A percentile compares a stretch with the other conserved stretches of the same genome.
These are phyloP conservation scores for Coemansia sp. DNA, from an alignment of 192 early-diverging fungal species.

Conservation along the genomic window DNA sequence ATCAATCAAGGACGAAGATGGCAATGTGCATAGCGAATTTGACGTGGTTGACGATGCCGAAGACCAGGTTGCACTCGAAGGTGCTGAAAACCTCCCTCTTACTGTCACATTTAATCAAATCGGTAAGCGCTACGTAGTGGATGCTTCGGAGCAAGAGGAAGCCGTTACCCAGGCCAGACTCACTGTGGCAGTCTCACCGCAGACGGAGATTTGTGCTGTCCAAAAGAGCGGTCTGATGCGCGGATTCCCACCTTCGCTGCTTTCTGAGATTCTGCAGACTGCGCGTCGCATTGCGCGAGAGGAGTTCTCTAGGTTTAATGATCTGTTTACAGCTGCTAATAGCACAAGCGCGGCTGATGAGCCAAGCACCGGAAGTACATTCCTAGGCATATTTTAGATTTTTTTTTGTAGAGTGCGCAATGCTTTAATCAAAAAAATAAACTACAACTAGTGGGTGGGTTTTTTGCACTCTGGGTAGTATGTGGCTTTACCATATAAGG, in stretches of 20 bases:
- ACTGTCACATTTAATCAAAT: conserved; percentile 85
- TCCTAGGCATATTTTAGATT: conserved; percentile 40
- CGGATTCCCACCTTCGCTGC: conserved; percentile 44
- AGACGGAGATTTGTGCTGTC: conserved; percentile 78
- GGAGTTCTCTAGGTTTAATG: conserved; percentile 26
- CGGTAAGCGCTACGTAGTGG: conserved; percentile 77
- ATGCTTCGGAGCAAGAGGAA: conserved; percentile 89
- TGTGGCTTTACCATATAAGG: no score
- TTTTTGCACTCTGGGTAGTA: no score
- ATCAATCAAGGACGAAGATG: conserved; percentile 72
- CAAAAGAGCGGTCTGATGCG: conserved; percentile 69
- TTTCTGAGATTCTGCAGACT: conserved; percentile 44
- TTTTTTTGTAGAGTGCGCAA: neutral
- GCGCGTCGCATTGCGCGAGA: conserved; percentile 34
- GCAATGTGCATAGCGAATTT: conserved; percentile 81
- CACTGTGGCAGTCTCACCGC: conserved; percentile 76
- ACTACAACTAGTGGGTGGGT: neutral
- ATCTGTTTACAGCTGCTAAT: conserved; percentile 24
- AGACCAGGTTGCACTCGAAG: conserved; percentile 74
- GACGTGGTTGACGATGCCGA: conserved; percentile 90
- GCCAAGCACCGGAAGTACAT: conserved; percentile 49
- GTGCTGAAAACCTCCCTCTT: conserved; percentile 78
- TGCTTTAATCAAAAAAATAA: neutral
- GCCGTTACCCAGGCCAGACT: conserved; percentile 78
- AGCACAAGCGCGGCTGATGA: conserved; percentile 14